Evolutionary conservation across 148 eudicot genomes (phyloP).

Genomic region (Arctostaphylos glauca): DNA sequence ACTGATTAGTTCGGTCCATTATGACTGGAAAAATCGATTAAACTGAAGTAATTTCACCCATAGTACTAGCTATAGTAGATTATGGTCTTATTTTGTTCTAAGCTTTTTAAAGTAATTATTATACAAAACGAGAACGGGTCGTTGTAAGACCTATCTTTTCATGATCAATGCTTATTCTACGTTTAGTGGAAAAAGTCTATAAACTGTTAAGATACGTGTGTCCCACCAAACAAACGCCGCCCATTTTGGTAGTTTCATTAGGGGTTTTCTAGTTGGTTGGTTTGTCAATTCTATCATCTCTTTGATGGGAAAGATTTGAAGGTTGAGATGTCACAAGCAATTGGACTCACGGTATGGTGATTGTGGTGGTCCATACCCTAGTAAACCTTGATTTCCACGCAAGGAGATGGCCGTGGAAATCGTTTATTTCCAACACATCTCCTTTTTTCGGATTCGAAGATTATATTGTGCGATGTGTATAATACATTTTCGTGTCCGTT

Average conservation of each 20-base stretch:
- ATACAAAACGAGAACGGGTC: no score
- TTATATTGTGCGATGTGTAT: no score
- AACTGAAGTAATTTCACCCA: no score
- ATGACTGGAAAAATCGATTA: no score
- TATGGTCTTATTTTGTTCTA: no score
- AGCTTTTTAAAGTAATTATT: no score
- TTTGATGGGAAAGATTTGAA: neutral
- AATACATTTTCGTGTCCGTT: no score
- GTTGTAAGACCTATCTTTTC: neutral
- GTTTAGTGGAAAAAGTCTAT: neutral
- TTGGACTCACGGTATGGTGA: neutral
- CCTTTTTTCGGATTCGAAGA: neutral
- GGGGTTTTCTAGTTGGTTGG: neutral
- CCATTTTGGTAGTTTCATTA: neutral
- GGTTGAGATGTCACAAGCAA: neutral
- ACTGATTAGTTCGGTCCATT: no score
- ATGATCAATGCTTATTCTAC: neutral
- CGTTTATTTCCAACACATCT: neutral
- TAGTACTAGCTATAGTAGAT: no score
- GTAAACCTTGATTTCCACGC: neutral
- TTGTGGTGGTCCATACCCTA: neutral
- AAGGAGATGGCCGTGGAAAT: neutral
- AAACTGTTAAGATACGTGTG: neutral
- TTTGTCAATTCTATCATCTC: neutral
- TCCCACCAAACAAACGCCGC: neutral